phyloP scores from a whole-genome alignment of 148 eudicot species.

The Talinum fruticosum region DNA sequence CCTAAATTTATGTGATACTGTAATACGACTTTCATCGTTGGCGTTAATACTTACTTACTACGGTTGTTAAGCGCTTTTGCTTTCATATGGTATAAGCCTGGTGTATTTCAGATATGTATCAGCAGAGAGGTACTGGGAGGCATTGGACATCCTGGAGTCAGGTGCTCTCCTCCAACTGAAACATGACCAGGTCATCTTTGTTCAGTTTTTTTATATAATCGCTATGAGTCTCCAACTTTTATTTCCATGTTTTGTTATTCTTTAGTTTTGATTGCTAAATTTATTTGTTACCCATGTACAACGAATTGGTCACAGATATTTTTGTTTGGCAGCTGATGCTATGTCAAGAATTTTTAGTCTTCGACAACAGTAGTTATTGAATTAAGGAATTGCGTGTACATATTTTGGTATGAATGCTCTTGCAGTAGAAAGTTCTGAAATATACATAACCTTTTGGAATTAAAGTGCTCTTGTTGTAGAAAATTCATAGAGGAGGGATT shows the following conservation, averaged over 20 bases:
- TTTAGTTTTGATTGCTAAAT: not conserved
- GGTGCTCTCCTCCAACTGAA: conserved; percentile 92
- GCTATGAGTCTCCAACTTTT: no score
- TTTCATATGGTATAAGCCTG: conserved; percentile 20
- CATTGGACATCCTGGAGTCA: conserved; percentile 70
- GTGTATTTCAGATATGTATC: conserved; percentile 55
- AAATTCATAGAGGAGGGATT: no score
- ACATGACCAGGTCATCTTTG: conserved; percentile 59
- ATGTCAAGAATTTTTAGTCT: not conserved
- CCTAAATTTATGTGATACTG: not conserved
- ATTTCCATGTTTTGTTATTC: not conserved
- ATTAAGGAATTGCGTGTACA: no score
- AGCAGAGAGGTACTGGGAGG: conserved; percentile 74
- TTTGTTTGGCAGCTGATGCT: not conserved
- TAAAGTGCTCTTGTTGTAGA: no score
- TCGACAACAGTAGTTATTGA: not conserved
- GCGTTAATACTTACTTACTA: not conserved
- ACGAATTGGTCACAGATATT: not conserved
- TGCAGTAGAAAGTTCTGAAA: no score
- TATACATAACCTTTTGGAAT: no score
- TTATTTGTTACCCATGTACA: not conserved
- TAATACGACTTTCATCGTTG: not conserved
- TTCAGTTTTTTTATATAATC: not conserved
- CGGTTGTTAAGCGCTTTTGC: not conserved
- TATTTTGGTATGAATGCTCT: no score